A percentile compares a stretch with the other conserved stretches of the same genome.
Evolutionary conservation across 169 alveolate genomes (phyloP).

Genomic region (Neospora caninum): DNA sequence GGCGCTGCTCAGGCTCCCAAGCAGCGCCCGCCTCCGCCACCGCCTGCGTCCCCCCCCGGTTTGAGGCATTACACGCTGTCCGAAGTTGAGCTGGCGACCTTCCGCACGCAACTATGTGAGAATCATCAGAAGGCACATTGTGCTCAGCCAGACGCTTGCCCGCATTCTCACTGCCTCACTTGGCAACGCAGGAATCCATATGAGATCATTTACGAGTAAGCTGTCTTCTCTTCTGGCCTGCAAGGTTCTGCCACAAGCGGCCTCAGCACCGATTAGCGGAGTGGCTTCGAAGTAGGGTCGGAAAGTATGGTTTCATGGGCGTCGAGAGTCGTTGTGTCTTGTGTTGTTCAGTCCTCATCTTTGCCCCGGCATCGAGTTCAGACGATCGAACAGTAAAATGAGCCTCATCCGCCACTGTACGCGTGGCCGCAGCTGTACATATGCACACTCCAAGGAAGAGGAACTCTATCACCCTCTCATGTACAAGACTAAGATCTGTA

Average conservation of each 20-base stretch:
- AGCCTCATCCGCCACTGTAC: slow-evolving; percentile 75
- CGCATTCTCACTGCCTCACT: slow-evolving; percentile 87
- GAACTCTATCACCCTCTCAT: slow-evolving; percentile 78
- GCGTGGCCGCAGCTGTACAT: slow-evolving; percentile 74
- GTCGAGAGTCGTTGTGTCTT: not conserved
- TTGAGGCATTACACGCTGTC: slow-evolving; percentile 49
- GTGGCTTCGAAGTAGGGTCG: not conserved
- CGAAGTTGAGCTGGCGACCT: slow-evolving; percentile 79
- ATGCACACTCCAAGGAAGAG: slow-evolving; percentile 79
- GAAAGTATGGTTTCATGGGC: not conserved
- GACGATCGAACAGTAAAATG: slow-evolving; percentile 74
- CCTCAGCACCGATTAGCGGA: not conserved
- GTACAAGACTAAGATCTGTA: slow-evolving; percentile 73
- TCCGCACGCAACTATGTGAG: slow-evolving; percentile 85
- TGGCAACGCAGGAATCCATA: slow-evolving; percentile 89
- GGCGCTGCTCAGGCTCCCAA: not conserved
- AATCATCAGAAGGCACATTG: slow-evolving; percentile 82
- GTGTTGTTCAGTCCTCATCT: slow-evolving; percentile 70
- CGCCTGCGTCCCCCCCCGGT: slow-evolving; percentile 17
- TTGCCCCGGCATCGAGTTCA: slow-evolving; percentile 78
- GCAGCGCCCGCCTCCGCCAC: not conserved
- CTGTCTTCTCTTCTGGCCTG: not conserved
- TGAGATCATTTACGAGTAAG: slow-evolving; percentile 74
- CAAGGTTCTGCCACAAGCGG: not conserved
- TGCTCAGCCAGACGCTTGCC: slow-evolving; percentile 84